These are phyloP conservation scores for Lachnellula hyalina DNA, from an alignment of 2,329 filamentous ascomycete species.

Conservation along the genomic window DNA sequence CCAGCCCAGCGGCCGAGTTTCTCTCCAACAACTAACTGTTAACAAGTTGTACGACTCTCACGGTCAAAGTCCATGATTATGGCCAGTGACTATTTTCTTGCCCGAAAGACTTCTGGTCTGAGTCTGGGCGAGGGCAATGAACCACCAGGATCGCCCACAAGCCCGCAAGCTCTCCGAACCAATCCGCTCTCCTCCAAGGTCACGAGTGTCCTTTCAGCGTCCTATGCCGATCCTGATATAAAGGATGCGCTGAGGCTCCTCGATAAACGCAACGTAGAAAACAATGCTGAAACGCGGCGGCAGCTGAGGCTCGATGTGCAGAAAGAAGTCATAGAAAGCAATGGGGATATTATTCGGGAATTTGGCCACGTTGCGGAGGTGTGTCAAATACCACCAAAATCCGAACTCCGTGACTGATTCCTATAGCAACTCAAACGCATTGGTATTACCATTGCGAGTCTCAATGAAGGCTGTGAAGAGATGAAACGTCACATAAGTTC, in stretches of 20 bases:
- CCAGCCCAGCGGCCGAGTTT: not conserved
- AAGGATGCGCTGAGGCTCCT: slow-evolving; percentile 75
- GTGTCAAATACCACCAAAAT: slow-evolving; percentile 11
- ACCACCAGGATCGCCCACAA: slow-evolving; percentile 19
- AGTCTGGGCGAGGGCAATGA: slow-evolving; percentile 20
- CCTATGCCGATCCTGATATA: slow-evolving; percentile 89
- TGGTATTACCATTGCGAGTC: slow-evolving; percentile 66
- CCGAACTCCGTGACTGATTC: slow-evolving; percentile 24
- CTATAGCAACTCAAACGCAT: slow-evolving; percentile 79
- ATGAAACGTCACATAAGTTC: slow-evolving; percentile 73
- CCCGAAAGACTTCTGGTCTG: slow-evolving; percentile 20
- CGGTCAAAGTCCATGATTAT: slow-evolving; percentile 6
- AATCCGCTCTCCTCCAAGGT: slow-evolving; percentile 76
- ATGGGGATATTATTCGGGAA: slow-evolving; percentile 81
- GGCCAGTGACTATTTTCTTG: slow-evolving; percentile 26
- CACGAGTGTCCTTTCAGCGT: slow-evolving; percentile 79
- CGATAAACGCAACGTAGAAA: slow-evolving; percentile 65
- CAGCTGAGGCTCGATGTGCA: slow-evolving; percentile 78
- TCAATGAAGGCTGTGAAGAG: slow-evolving; percentile 74
- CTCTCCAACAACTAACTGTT: not conserved
- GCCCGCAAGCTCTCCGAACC: slow-evolving; percentile 29
- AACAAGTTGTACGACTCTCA: too few relatives aligned
- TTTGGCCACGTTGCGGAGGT: slow-evolving; percentile 89
- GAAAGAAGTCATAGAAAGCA: slow-evolving; percentile 87
- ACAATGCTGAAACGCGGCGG: slow-evolving; percentile 72